A percentile compares a stretch with the other conserved stretches of the same genome.
These are phyloP conservation scores for rapeseed (Brassica napus) DNA, from an alignment of 345 rosid genomes.

Conservation along the genomic window DNA sequence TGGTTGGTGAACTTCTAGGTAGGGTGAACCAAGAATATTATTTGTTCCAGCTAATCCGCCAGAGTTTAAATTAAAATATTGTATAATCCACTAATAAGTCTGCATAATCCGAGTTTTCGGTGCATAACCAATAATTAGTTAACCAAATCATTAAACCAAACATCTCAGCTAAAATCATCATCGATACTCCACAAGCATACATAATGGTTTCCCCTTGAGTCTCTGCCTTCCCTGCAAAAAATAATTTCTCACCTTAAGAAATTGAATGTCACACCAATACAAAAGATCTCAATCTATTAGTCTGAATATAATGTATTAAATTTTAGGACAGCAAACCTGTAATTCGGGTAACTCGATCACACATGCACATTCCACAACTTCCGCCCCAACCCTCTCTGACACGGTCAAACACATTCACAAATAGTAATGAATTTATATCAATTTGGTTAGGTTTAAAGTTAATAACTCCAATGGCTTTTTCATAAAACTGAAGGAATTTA, in stretches of 20 bases:
- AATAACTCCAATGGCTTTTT: background rate
- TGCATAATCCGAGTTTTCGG: conserved; percentile 32
- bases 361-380: conserved; percentile 87
- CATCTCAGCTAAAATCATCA: conserved; percentile 18
- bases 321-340: conserved; percentile 52
- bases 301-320: conserved; percentile 28
- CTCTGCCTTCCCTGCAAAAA: conserved; percentile 57
- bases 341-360: conserved; percentile 83
- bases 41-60: conserved; percentile 21
- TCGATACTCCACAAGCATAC: conserved; percentile 78
- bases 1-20: no score
- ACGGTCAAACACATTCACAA: conserved; percentile 11
- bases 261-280: conserved; percentile 36
- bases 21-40: background rate
- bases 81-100: conserved; percentile 31
- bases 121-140: conserved; percentile 21
- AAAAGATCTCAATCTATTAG: conserved; percentile 29
- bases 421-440: background rate
- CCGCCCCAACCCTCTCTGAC: conserved; percentile 85
- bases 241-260: conserved; percentile 15
- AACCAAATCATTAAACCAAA: conserved; percentile 22
- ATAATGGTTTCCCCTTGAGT: conserved; percentile 71
- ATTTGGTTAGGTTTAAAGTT: conserved; percentile 2
- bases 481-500: conserved; percentile 23
- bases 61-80: conserved; percentile 7